Evolutionary conservation across 2,329 filamentous ascomycete species (phyloP).

Genomic region (Penicillium sp.): DNA sequence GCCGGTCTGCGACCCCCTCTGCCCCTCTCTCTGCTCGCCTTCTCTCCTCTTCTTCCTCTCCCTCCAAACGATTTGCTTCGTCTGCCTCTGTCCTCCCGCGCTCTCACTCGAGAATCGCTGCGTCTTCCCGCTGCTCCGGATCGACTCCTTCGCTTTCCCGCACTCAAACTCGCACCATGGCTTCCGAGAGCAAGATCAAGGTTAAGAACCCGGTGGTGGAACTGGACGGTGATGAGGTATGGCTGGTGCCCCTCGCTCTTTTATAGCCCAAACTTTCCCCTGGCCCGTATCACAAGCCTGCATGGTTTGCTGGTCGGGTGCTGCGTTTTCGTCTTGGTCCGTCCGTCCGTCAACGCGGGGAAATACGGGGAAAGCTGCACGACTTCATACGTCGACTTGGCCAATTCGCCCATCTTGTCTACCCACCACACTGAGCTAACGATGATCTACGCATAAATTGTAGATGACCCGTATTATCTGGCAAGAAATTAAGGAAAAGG

Average conservation of each 20-base stretch:
- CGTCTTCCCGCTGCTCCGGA: constrained; percentile 32
- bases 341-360: constrained; percentile 29
- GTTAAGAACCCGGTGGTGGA: constrained; percentile 99
- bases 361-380: constrained; percentile 28
- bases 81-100: constrained; percentile 23
- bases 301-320: constrained; percentile 13
- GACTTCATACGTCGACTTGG: constrained; percentile 23
- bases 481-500: constrained; percentile 97
- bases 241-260: constrained; percentile 14
- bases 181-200: constrained; percentile 77
- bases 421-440: constrained; percentile 18
- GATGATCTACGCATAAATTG: constrained; percentile 8
- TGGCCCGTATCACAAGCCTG: constrained; percentile 23
- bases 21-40: constrained; percentile 30
- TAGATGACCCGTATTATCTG: constrained; percentile 99
- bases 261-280: constrained; percentile 15
- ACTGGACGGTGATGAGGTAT: constrained; percentile 75
- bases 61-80: constrained; percentile 28
- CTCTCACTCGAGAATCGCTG: constrained; percentile 21
- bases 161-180: constrained; percentile 47
- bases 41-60: constrained; percentile 26
- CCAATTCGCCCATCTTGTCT: neutral
- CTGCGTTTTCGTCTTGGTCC: constrained; percentile 29
- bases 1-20: constrained; percentile 33
- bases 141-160: constrained; percentile 28